Base-by-base conservation (phyloP, 1,284 basidiomycete genomes). In the Cryptococcus sp. region DNA sequence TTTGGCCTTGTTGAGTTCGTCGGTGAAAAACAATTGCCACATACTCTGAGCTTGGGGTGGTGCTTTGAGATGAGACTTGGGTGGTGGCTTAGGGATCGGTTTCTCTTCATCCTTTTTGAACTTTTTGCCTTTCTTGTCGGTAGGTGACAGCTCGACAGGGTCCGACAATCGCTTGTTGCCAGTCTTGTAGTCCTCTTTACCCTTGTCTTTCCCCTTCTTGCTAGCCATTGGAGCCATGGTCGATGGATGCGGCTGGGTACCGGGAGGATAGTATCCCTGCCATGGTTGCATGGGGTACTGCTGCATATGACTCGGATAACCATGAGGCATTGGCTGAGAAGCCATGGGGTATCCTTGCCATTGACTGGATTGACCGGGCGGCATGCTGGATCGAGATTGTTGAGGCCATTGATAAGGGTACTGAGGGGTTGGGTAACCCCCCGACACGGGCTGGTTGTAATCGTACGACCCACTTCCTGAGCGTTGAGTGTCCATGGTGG, bases 21-120 rank as follows among this genome's bases (percentile, higher is more conserved):
- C 91, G 36, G 90, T 91, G 75, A 97, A 96, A 78, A 91, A 97
- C 48, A 97, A 82, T 76, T 97, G 92, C 92, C 92, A 97, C 41
- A 91, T 90, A 4, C 90, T 93, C 4, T 89, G 91, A 13, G 92
- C 89, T 66, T 93, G 82, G 77, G 93, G 93, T 42, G 92, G 92
- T 31, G 89, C 91, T 54, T 86, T 85, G 53, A 96, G 79, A 23
- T 75, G 76, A 10, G 79, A 80, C 61, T 77, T 77, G 34, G 72
- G 61, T 7, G 71, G 67, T 2, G 72, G 63, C 60, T 73, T 72
- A 10, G 67, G 62, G 10, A 61, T 54, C 21, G 62, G 62, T 45
- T 64, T 59, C 25, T 64, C 56, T 50, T 63, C 61, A 37, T 60
- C 59, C 45, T 66, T 59, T 56, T 67, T 61, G 41, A 49, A 53